Evolutionary conservation across 495 filamentous ascomycete genomes (phyloP).

Genomic region (Aspergillus panamensis): DNA sequence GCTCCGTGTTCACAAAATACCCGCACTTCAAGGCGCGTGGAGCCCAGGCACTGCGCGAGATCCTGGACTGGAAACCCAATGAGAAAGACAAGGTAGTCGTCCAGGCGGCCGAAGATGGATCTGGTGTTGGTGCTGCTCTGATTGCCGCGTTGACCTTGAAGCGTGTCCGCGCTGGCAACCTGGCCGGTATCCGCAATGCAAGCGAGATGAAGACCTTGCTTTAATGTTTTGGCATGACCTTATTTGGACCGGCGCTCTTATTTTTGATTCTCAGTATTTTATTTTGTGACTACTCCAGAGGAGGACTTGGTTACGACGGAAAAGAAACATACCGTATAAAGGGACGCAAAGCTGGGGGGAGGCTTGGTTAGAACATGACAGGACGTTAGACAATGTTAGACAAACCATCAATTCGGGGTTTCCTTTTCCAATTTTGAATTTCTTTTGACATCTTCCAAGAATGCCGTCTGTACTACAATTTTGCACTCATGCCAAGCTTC

Average conservation of each 20-base stretch:
- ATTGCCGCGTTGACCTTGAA: constrained; percentile 93
- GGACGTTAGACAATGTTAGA: neutral
- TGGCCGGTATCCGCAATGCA: constrained; percentile 72
- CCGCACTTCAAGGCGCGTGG: constrained; percentile 93
- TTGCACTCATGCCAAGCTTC: neutral
- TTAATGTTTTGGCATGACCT: constrained; percentile 24
- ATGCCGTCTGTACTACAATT: neutral
- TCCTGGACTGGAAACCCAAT: constrained; percentile 80
- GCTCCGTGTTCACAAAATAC: constrained; percentile 97
- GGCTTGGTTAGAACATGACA: too few relatives aligned
- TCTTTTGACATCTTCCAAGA: neutral
- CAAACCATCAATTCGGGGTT: neutral
- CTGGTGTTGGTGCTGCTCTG: constrained; percentile 90
- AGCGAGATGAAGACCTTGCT: constrained; percentile 48
- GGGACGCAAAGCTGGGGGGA: neutral
- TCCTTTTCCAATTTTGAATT: neutral
- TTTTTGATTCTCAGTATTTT: neutral
- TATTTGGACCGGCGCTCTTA: neutral
- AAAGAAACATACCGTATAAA: neutral
- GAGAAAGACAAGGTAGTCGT: constrained; percentile 84
- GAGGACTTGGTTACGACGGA: neutral
- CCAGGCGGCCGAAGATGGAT: constrained; percentile 86
- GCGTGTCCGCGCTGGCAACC: constrained; percentile 72
- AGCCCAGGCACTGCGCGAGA: constrained; percentile 84
- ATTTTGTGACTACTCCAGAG: neutral